A percentile compares a stretch with the other conserved stretches of the same genome.
phyloP scores from a whole-genome alignment of 176 grass and related monocot genomes.

The Musa itinerans region DNA sequence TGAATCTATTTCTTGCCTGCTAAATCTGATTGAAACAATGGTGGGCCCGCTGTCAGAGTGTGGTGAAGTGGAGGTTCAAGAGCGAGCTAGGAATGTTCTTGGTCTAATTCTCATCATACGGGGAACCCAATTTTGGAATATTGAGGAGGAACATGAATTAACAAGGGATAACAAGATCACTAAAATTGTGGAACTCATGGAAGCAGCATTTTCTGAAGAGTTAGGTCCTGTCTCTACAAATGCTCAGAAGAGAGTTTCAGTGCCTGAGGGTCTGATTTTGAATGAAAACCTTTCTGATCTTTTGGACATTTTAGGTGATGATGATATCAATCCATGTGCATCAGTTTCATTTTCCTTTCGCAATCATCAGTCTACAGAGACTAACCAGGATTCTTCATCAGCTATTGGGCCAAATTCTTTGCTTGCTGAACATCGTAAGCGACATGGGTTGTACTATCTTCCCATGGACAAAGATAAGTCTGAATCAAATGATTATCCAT shows the following conservation, averaged over 20 bases:
- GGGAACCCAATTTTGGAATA: constrained; percentile 31
- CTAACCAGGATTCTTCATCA: constrained; percentile 30
- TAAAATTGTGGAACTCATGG: constrained; percentile 43
- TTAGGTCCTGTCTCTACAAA: constrained; percentile 65
- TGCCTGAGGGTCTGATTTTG: constrained; percentile 40
- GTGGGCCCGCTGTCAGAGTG: constrained; percentile 48
- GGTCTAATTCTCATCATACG: constrained; percentile 41
- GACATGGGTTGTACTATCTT: constrained; percentile 82
- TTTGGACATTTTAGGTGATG: constrained; percentile 32
- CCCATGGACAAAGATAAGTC: constrained; percentile 38
- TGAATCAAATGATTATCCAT: constrained; percentile 58
- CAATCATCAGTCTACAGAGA: constrained; percentile 14
- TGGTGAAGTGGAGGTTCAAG: constrained; percentile 78
- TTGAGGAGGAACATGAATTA: constrained; percentile 18
- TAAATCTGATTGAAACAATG: constrained; percentile 61
- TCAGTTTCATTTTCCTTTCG: constrained; percentile 39
- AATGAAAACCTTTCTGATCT: constrained; percentile 56
- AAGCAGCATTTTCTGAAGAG: constrained; percentile 59
- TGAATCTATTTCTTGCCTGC: constrained; percentile 45
- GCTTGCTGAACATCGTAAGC: constrained; percentile 76
- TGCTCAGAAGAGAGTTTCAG: constrained; percentile 56
- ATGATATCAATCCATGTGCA: constrained; percentile 30
- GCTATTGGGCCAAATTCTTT: constrained; percentile 38
- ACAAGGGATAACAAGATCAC: constrained; percentile 20
- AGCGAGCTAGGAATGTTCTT: constrained; percentile 67